Evolutionary conservation across 805 yeast genomes (phyloP).

Genomic region (Ogataea sp.): DNA sequence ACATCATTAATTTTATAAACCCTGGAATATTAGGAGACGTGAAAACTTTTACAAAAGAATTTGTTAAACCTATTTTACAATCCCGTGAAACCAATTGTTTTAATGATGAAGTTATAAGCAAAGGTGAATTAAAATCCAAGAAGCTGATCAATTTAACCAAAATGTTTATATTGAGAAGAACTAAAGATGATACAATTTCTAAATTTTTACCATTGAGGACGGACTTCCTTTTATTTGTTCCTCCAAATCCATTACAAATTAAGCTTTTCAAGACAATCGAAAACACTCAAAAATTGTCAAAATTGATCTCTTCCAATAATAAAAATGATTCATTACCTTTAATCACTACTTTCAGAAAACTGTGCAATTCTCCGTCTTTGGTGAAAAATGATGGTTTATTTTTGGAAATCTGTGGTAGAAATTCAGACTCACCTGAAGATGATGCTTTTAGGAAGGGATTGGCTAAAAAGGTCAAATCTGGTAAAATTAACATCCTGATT

Average conservation of each 20-base stretch:
- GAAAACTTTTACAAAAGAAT: constrained; percentile 49
- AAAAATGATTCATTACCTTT: constrained; percentile 49
- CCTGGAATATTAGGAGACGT: constrained; percentile 71
- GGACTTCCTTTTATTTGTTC: constrained; percentile 70
- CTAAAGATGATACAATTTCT: constrained; percentile 42
- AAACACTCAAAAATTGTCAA: constrained; percentile 26
- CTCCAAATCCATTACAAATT: constrained; percentile 60
- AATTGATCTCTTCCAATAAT: constrained; percentile 16
- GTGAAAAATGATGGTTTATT: constrained; percentile 42
- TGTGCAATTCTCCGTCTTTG: constrained; percentile 76
- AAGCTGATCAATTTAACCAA: constrained; percentile 59
- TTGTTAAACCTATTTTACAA: constrained; percentile 59
- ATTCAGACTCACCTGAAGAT: constrained; percentile 9
- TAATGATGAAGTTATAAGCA: constrained; percentile 36
- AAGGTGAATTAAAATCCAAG: constrained; percentile 57
- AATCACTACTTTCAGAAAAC: constrained; percentile 68
- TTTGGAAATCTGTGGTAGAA: constrained; percentile 16
- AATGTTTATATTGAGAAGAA: constrained; percentile 65
- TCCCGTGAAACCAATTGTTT: constrained; percentile 61
- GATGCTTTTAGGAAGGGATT: constrained; percentile 11
- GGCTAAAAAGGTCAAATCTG: constrained; percentile 30
- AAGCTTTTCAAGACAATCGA: constrained; percentile 45
- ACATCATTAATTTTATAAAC: constrained; percentile 73
- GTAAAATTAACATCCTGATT: constrained; percentile 59
- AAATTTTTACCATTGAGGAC: constrained; percentile 65